These are phyloP conservation scores for Penicillium sclerotigenum DNA, from an alignment of 2,329 filamentous ascomycete genomes.

Conservation along the genomic window DNA sequence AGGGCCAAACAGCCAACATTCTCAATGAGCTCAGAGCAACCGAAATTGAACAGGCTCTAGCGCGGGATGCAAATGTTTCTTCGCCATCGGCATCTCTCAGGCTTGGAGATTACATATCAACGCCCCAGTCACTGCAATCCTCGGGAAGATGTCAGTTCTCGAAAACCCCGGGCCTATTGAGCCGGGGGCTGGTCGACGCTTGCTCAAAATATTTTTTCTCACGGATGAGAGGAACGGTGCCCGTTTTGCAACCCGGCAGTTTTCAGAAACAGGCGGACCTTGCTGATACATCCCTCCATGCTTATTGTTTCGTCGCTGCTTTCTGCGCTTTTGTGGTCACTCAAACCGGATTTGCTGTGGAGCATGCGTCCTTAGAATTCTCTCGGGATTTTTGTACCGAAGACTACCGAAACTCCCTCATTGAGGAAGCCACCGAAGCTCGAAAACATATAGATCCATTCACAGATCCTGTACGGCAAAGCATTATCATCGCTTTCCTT, in stretches of 20 bases:
- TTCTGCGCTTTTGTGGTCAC: slow-evolving; percentile 39
- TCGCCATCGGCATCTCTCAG: background rate
- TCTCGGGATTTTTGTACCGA: background rate
- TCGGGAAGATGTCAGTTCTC: slow-evolving; percentile 1
- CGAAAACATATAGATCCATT: slow-evolving; percentile 21
- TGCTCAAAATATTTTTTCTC: slow-evolving; percentile 24
- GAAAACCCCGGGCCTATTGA: slow-evolving; percentile 6
- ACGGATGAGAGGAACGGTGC: slow-evolving; percentile 26
- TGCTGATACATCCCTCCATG: slow-evolving; percentile 19
- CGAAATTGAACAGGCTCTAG: background rate
- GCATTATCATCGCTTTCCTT: slow-evolving; percentile 66
- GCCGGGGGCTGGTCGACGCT: slow-evolving; percentile 4
- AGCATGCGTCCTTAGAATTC: background rate
- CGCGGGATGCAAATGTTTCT: background rate
- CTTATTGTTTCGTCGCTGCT: slow-evolving; percentile 34
- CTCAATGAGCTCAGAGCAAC: slow-evolving; percentile 17
- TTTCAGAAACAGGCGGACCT: slow-evolving; percentile 25
- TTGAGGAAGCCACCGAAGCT: slow-evolving; percentile 29
- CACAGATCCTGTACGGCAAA: slow-evolving; percentile 21
- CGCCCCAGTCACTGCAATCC: background rate
- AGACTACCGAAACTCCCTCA: slow-evolving; percentile 17
- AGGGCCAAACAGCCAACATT: slow-evolving; percentile 22
- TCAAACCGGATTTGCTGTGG: slow-evolving; percentile 20
- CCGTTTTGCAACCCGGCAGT: slow-evolving; percentile 24
- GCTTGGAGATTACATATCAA: background rate